A percentile compares a stretch with the other conserved stretches of the same genome.
Conservation (phyloP, 768 basidiomycete species). For the Boletus sensibilis region DNA sequence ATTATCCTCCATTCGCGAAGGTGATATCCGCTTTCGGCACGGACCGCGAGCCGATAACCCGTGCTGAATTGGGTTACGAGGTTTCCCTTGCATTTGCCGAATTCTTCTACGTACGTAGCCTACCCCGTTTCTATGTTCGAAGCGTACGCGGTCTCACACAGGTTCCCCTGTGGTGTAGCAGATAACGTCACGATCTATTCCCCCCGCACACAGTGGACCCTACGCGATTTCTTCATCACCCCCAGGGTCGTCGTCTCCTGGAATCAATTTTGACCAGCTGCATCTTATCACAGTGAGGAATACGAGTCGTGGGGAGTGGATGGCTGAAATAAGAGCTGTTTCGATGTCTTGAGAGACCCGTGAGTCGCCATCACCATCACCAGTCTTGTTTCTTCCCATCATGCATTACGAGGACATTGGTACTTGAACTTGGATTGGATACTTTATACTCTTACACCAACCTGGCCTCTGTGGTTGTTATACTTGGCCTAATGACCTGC, state of each 20-base stretch:
- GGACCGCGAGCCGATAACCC: slow-evolving; percentile 19
- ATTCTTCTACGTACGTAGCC: slow-evolving; percentile 27
- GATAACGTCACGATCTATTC: slow-evolving; percentile 15
- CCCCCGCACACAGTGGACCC: slow-evolving; percentile 16
- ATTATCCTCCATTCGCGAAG: slow-evolving; percentile 26
- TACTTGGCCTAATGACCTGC: not conserved
- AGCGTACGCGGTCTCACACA: slow-evolving; percentile 2
- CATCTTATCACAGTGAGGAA: slow-evolving; percentile 27
- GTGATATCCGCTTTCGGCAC: slow-evolving; percentile 22
- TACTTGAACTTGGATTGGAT: slow-evolving; percentile 7
- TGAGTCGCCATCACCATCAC: slow-evolving; percentile 6
- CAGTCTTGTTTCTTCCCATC: not conserved
- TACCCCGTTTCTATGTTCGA: not conserved
- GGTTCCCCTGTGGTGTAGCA: slow-evolving; percentile 9
- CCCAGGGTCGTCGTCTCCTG: slow-evolving; percentile 11
- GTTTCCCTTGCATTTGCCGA: slow-evolving; percentile 32
- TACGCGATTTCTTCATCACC: slow-evolving; percentile 16
- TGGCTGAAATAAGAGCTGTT: slow-evolving; percentile 27
- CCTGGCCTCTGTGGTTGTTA: not conserved
- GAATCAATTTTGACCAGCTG: slow-evolving; percentile 25
- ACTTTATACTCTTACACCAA: not conserved
- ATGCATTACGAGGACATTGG: slow-evolving; percentile 1
- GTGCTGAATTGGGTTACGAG: slow-evolving; percentile 27
- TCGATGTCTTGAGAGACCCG: slow-evolving; percentile 8
- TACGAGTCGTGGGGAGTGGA: slow-evolving; percentile 29